Conservation (phyloP, 225 moss, liverwort and hornwort species). For the Pseudisothecium myosuroides region DNA sequence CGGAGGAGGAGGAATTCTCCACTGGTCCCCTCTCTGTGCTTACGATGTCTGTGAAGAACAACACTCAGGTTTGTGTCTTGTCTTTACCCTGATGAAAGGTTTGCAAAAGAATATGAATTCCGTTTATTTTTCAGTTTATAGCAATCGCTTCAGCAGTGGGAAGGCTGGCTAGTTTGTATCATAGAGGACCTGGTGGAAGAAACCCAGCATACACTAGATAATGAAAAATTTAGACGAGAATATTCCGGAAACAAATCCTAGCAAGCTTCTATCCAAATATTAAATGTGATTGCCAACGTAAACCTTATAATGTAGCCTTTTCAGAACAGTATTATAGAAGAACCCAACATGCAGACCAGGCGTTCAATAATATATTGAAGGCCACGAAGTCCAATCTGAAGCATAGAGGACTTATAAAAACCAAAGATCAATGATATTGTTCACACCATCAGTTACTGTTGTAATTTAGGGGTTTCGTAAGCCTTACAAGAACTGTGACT, state of each 20-base stretch:
- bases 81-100: neutral
- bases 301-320: neutral
- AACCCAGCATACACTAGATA: neutral
- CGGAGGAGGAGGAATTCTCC: conserved; percentile 87
- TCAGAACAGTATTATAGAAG: neutral
- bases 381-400: neutral
- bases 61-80: conserved; percentile 48
- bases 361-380: neutral
- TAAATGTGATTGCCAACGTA: neutral
- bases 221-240: neutral
- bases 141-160: neutral
- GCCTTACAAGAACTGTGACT: neutral
- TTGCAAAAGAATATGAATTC: neutral
- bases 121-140: neutral
- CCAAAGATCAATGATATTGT: neutral
- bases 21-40: conserved; percentile 77
- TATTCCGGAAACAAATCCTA: neutral
- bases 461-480: neutral
- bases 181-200: neutral
- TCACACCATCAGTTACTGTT: neutral
- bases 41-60: conserved; percentile 89
- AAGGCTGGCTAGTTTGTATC: neutral
- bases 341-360: neutral
- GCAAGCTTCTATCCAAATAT: neutral
- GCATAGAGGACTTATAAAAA: neutral